These are phyloP conservation scores for Cladosporium cucumerinum DNA, from an alignment of 2,329 filamentous ascomycete species.

Conservation along the genomic window DNA sequence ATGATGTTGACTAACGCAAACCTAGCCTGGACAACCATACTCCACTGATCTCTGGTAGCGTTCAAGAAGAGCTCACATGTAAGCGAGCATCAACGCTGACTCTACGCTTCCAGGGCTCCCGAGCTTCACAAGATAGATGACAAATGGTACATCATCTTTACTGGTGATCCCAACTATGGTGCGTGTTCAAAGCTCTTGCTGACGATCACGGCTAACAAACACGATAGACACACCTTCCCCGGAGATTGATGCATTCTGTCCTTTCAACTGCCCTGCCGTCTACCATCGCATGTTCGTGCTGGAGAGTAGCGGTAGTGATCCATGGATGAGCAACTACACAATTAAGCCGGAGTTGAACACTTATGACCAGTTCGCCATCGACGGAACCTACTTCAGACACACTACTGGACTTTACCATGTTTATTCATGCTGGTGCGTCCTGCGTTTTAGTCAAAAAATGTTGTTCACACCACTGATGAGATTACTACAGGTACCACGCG, in stretches of 20 bases:
- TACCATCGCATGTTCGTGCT: slow-evolving; percentile 53
- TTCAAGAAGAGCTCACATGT: too few relatives aligned
- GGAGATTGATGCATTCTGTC: slow-evolving; percentile 48
- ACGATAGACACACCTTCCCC: slow-evolving; percentile 43
- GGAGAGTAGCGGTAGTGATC: slow-evolving; percentile 42
- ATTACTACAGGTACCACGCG: slow-evolving; percentile 41
- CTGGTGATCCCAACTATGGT: slow-evolving; percentile 44
- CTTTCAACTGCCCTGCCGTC: slow-evolving; percentile 49
- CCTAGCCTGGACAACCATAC: slow-evolving; percentile 39
- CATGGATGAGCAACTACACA: slow-evolving; percentile 45
- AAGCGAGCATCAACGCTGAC: too few relatives aligned
- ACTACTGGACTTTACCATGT: slow-evolving; percentile 39
- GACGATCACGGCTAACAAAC: not conserved
- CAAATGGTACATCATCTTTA: slow-evolving; percentile 53
- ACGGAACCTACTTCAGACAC: slow-evolving; percentile 52
- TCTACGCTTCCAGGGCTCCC: slow-evolving; percentile 20
- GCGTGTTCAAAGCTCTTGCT: not conserved
- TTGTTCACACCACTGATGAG: slow-evolving; percentile 39
- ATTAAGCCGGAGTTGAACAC: slow-evolving; percentile 49
- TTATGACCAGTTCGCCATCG: slow-evolving; percentile 53
- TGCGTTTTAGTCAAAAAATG: slow-evolving; percentile 6
- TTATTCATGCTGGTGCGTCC: slow-evolving; percentile 38
- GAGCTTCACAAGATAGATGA: slow-evolving; percentile 48
- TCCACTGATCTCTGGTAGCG: slow-evolving; percentile 44
- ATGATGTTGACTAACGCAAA: not conserved